A percentile compares a stretch with the other conserved stretches of the same genome.
These are phyloP conservation scores for Eutrema heterophyllum DNA, from an alignment of 345 rosid genomes.

Conservation along the genomic window DNA sequence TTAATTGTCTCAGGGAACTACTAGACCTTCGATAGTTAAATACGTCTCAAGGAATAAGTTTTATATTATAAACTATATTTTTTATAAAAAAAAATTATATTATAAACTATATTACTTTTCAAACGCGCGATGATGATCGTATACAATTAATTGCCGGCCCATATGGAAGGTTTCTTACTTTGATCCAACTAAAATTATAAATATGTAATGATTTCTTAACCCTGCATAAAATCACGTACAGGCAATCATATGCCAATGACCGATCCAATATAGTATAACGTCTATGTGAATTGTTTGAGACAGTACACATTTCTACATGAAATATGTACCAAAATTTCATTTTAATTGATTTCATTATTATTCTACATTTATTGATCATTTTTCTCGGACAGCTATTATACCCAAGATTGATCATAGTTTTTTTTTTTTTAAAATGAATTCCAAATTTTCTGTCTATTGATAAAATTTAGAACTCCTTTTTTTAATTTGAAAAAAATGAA, in stretches of 20 bases:
- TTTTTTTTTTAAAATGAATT: not conserved
- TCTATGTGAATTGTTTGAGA: not conserved
- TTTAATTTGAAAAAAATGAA: not conserved
- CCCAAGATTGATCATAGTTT: not conserved
- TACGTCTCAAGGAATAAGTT: not conserved
- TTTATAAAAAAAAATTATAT: too few relatives aligned
- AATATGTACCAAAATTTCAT: not conserved
- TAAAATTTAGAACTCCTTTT: not conserved
- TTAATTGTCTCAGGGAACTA: not conserved
- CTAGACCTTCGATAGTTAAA: not conserved
- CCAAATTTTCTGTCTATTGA: too few relatives aligned
- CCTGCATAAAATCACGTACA: conserved; percentile 23
- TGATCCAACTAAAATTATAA: conserved; percentile 15
- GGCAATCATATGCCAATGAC: conserved; percentile 35
- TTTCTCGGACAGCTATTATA: not conserved
- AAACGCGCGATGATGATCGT: conserved; percentile 3
- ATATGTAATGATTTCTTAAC: conserved; percentile 22
- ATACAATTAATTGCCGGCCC: conserved; percentile 1
- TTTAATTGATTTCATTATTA: not conserved
- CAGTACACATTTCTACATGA: not conserved
- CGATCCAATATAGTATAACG: conserved; percentile 5
- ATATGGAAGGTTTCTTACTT: conserved; percentile 24
- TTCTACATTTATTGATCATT: not conserved
- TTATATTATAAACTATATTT: not conserved
- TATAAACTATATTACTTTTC: not conserved